Conservation (phyloP, 805 yeast species). For the Yarrowia osloensis region DNA sequence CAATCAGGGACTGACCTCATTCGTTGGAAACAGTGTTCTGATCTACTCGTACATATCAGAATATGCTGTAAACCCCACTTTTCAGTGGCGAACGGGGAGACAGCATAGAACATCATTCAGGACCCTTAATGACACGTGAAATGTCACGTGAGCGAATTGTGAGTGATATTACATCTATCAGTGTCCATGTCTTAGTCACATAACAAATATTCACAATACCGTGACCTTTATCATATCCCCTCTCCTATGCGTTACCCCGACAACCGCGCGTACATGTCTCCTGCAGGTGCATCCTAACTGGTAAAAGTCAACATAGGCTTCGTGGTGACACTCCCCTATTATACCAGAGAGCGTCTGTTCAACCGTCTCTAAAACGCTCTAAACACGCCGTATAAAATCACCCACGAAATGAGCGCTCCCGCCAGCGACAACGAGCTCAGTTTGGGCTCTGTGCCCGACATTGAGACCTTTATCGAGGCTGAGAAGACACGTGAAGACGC, state of each 20-base stretch:
- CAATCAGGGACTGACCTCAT: no score
- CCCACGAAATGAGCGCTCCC: not conserved
- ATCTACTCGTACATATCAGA: no score
- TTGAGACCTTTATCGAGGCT: conserved; percentile 10
- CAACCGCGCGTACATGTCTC: not conserved
- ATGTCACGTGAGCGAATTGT: no score
- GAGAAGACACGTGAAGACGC: conserved; percentile 12
- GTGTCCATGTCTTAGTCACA: no score
- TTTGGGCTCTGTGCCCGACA: conserved; percentile 14
- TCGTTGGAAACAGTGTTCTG: no score
- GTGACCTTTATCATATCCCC: no score
- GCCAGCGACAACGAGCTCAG: conserved; percentile 8
- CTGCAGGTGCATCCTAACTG: conserved; percentile 9
- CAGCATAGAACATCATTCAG: no score
- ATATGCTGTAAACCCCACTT: not conserved
- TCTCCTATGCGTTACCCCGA: not conserved
- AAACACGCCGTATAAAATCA: not conserved
- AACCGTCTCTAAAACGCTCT: not conserved
- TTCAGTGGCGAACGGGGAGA: not conserved
- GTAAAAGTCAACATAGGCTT: conserved; percentile 18
- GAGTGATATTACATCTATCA: no score
- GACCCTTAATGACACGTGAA: no score
- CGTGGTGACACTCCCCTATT: conserved; percentile 3
- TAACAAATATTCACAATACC: no score
- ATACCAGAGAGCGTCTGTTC: not conserved